Base-by-base conservation (phyloP, 2,329 filamentous ascomycete genomes). In the Botrytis deweyae region DNA sequence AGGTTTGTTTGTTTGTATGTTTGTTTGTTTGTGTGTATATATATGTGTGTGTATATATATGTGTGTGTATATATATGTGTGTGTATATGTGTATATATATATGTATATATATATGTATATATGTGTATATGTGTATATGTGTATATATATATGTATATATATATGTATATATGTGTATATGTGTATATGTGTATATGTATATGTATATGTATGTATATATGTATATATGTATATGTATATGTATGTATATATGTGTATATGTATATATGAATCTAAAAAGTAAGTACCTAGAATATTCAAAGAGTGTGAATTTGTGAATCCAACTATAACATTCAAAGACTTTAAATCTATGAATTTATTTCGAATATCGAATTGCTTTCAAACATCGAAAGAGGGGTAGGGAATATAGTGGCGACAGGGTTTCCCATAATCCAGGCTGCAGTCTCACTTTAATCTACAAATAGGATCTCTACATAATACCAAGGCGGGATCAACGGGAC, bases 401-500 rank as follows among this genome's bases (percentile, higher is more conserved):
- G n/a, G 52, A 29, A 29, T 33, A 33, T 58, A n/a, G 14, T 29
- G n/a, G 7, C 8, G 52, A 29, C 52, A 55, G 25, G 49, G 49
- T 58, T 58, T 29, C 16, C n/a, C n/a, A 18, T 9, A 29, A 58
- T 58, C 52, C 52, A 18, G 52, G 6, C 52, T 58, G 52, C 52
- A 18, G n/a, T 58, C 33, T 58, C 38, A 58, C 66, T 42, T 49
- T 69, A 42, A 44, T 69, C 52, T 42, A 52, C 38, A 58, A 58
- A 29, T 58, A 42, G 38, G 36, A 63, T 9, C 36, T 58, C 36
- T 40, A 42, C 36, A 63, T 8, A 58, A 63, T 66, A 69, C 66
- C 52, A 58, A 69, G 36, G 18, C 66, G 49, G 66, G 36, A 44
- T 69, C 36, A 69, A 58, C 66, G 66, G 66, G 25, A 58, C 36